phyloP scores from a whole-genome alignment of 768 basidiomycete species.

The Suillus luteus region DNA sequence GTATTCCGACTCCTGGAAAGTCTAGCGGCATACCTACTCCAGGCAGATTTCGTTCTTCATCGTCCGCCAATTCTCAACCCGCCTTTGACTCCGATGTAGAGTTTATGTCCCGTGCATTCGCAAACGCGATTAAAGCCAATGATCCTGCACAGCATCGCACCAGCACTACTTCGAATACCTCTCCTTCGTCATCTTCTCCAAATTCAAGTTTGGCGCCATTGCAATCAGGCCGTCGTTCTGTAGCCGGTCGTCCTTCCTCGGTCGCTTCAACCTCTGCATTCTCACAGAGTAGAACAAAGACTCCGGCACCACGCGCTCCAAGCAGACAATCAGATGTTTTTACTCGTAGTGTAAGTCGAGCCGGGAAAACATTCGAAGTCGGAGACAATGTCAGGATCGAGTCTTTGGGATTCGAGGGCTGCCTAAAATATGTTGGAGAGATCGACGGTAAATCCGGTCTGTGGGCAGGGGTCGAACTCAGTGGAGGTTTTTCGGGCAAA shows the following conservation, averaged over 20 bases:
- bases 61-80: slow-evolving; percentile 44
- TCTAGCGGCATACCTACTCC: slow-evolving; percentile 65
- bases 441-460: slow-evolving; percentile 88
- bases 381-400: slow-evolving; percentile 88
- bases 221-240: slow-evolving; percentile 45
- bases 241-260: slow-evolving; percentile 62
- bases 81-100: slow-evolving; percentile 47
- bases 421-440: slow-evolving; percentile 75
- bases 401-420: slow-evolving; percentile 86
- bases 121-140: slow-evolving; percentile 78
- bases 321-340: slow-evolving; percentile 70
- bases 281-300: slow-evolving; percentile 48
- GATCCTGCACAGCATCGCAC: slow-evolving; percentile 74
- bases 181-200: slow-evolving; percentile 53
- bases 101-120: slow-evolving; percentile 70
- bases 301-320: slow-evolving; percentile 56
- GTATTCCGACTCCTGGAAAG: slow-evolving; percentile 51
- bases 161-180: slow-evolving; percentile 38
- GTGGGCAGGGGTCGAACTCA: slow-evolving; percentile 93
- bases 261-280: slow-evolving; percentile 56
- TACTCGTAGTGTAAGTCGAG: slow-evolving; percentile 47
- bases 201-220: slow-evolving; percentile 38
- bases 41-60: slow-evolving; percentile 68
- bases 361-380: slow-evolving; percentile 54
- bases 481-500: slow-evolving; percentile 82